These are phyloP conservation scores for Nicotiana sylvestris DNA, from an alignment of 257 asterid genomes.

Conservation along the genomic window DNA sequence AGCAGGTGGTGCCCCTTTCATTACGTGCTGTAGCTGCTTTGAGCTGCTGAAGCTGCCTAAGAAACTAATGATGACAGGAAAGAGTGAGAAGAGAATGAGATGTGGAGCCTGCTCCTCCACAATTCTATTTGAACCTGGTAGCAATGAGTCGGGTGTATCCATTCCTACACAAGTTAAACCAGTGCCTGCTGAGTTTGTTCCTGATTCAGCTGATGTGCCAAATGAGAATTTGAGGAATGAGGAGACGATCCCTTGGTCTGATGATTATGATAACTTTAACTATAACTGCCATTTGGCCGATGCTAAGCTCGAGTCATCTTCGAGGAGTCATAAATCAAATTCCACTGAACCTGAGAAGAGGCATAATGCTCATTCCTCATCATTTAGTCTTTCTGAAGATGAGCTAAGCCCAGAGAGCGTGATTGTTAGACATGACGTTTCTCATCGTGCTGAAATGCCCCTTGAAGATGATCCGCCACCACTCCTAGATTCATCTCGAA, in stretches of 20 bases:
- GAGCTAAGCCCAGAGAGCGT: conserved; percentile 41
- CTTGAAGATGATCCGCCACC: conserved; percentile 23
- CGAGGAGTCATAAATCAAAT: conserved; percentile 37
- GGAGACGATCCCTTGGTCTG: conserved; percentile 30
- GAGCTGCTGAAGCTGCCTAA: conserved; percentile 64
- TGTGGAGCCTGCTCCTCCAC: conserved; percentile 88
- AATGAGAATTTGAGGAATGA: conserved; percentile 39
- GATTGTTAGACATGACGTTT: conserved; percentile 28
- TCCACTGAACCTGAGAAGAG: conserved; percentile 40
- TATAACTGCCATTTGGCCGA: conserved; percentile 21
- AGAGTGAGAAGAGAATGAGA: conserved; percentile 49
- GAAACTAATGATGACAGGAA: conserved; percentile 38
- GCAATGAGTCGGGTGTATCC: conserved; percentile 42
- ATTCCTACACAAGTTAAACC: conserved; percentile 43
- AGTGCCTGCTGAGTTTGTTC: conserved; percentile 39
- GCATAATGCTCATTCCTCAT: conserved; percentile 39
- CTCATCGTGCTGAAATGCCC: conserved; percentile 32
- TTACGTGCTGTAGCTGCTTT: conserved; percentile 80
- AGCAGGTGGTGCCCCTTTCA: conserved; percentile 88
- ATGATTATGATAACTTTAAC: conserved; percentile 38
- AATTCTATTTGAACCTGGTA: conserved; percentile 54
- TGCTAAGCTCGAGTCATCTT: conserved; percentile 27
- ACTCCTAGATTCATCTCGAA: conserved; percentile 32
- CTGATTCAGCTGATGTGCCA: conserved; percentile 42
- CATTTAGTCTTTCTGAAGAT: conserved; percentile 45